These are phyloP conservation scores for Colletotrichum salicis DNA, from an alignment of 2,329 filamentous ascomycete genomes.

Conservation along the genomic window DNA sequence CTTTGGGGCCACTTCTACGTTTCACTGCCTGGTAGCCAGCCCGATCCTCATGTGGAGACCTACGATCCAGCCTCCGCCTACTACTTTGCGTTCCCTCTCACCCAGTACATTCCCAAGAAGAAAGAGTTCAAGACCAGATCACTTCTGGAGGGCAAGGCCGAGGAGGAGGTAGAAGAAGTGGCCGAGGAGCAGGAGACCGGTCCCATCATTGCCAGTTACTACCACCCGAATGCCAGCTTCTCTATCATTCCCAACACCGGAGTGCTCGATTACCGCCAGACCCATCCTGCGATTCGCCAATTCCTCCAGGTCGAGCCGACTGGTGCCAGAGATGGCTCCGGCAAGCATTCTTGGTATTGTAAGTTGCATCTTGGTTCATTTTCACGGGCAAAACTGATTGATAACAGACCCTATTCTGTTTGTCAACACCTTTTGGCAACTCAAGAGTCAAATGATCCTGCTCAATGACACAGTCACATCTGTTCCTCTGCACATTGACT, in stretches of 20 bases:
- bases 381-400: background rate
- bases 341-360: conserved; percentile 92
- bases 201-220: conserved; percentile 84
- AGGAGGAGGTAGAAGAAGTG: conserved; percentile 64
- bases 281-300: conserved; percentile 80
- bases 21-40: conserved; percentile 76
- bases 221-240: conserved; percentile 93
- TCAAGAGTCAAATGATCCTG: conserved; percentile 88
- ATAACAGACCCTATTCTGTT: conserved; percentile 80
- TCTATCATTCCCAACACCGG: conserved; percentile 87
- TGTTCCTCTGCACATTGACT: conserved; percentile 83
- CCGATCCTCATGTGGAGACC: conserved; percentile 78
- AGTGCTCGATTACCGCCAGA: conserved; percentile 70
- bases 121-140: conserved; percentile 89
- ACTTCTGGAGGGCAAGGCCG: conserved; percentile 70
- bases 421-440: conserved; percentile 97
- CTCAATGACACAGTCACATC: conserved; percentile 89
- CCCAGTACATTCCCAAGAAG: conserved; percentile 91
- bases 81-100: conserved; percentile 86
- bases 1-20: conserved; percentile 96
- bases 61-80: conserved; percentile 83
- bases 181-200: conserved; percentile 65
- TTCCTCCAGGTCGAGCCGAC: conserved; percentile 83
- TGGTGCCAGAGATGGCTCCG: conserved; percentile 82
- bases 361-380: conserved; percentile 39